phyloP scores from a whole-genome alignment of 1,284 basidiomycete genomes.

The Ceratobasidium sp. region DNA sequence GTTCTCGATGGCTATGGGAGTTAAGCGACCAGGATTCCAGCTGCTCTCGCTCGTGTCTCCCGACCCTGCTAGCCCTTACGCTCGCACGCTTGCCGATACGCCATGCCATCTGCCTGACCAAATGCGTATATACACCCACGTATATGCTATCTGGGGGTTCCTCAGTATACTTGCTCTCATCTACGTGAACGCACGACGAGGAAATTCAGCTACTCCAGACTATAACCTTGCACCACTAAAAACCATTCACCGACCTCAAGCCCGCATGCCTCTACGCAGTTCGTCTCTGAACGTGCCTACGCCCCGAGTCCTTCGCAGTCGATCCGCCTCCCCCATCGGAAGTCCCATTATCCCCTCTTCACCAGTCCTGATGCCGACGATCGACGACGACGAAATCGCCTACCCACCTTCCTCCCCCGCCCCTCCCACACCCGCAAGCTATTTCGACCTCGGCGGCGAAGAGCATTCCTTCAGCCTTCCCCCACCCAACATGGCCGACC shows the following conservation, averaged over 20 bases:
- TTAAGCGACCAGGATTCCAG: conserved; percentile 84
- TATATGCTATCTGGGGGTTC: conserved; percentile 66
- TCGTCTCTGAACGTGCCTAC: conserved; percentile 25
- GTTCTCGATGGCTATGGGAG: conserved; percentile 81
- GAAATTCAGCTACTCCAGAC: neutral
- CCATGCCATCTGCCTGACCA: conserved; percentile 79
- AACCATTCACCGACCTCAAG: neutral
- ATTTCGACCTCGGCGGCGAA: conserved; percentile 37
- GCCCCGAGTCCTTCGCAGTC: conserved; percentile 35
- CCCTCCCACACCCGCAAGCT: conserved; percentile 33
- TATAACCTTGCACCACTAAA: neutral
- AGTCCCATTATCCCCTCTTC: conserved; percentile 31
- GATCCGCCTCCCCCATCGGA: conserved; percentile 1
- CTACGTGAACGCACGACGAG: conserved; percentile 40
- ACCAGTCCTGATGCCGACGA: conserved; percentile 10
- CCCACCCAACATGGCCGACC: conserved; percentile 6
- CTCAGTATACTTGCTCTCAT: conserved; percentile 56
- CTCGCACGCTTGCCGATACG: conserved; percentile 60
- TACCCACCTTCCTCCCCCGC: conserved; percentile 25
- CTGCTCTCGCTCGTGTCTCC: conserved; percentile 76
- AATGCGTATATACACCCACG: conserved; percentile 65
- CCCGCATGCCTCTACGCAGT: conserved; percentile 11
- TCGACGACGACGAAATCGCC: conserved; percentile 28
- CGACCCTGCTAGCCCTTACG: conserved; percentile 46
- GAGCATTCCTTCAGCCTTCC: conserved; percentile 37